Evolutionary conservation across 495 filamentous ascomycete genomes (phyloP).

Genomic region (Podospora anserina): DNA sequence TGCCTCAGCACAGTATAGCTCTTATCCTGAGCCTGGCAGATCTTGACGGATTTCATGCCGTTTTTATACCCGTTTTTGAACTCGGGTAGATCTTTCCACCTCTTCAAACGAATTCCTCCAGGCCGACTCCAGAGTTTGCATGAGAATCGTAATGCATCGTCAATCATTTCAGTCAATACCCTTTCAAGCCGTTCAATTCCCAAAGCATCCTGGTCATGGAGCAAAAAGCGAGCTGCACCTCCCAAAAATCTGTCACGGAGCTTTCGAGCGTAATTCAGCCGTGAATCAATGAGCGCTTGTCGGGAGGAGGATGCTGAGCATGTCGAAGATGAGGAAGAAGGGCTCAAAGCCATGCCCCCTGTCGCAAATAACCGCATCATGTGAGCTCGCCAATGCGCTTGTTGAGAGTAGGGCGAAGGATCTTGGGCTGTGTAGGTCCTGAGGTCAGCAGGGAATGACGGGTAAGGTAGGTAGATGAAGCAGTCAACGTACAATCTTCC

Average conservation of each 20-base stretch:
- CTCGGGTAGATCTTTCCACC: conserved; percentile 7
- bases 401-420: neutral
- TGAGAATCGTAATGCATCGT: conserved; percentile 20
- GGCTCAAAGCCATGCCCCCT: conserved; percentile 15
- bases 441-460: neutral
- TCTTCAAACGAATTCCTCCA: conserved; percentile 4
- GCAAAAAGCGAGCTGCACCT: conserved; percentile 17
- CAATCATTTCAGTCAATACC: conserved; percentile 16
- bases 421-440: neutral
- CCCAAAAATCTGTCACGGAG: conserved; percentile 25
- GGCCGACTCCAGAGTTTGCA: conserved; percentile 17
- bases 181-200: conserved; percentile 22
- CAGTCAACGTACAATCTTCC: conserved; percentile 9
- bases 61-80: neutral
- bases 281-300: conserved; percentile 16
- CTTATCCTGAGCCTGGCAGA: conserved; percentile 9
- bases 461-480: neutral
- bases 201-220: conserved; percentile 21
- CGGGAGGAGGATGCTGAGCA: conserved; percentile 1
- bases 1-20: neutral
- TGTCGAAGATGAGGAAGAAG: neutral
- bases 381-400: conserved; percentile 14
- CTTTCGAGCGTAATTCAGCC: conserved; percentile 17
- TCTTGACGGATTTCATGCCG: neutral
- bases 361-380: conserved; percentile 19